Conservation (phyloP, 2,329 filamentous ascomycete species). For the Aspergillus quadrilineatus region DNA sequence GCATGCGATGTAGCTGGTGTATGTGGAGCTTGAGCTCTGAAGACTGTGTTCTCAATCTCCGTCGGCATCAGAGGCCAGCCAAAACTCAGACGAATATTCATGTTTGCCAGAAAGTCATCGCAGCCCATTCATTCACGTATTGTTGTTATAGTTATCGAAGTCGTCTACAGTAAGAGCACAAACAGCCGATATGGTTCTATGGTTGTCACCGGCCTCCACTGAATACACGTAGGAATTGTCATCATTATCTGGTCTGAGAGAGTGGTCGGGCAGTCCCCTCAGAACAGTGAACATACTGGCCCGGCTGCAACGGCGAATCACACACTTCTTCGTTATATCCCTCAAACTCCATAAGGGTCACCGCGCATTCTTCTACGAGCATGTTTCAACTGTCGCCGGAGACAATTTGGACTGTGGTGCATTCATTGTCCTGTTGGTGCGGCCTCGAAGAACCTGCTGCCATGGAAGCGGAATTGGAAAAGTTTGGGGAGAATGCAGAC, state of each 20-base stretch:
- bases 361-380: conserved; percentile 16
- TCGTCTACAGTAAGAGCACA: conserved; percentile 37
- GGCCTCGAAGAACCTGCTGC: no score
- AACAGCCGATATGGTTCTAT: conserved; percentile 23
- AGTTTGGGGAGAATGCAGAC: background rate
- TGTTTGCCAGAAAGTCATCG: conserved; percentile 27
- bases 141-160: conserved; percentile 41
- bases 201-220: conserved; percentile 34
- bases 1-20: conserved; percentile 34
- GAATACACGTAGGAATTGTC: conserved; percentile 40
- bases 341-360: conserved; percentile 12
- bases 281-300: conserved; percentile 29
- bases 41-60: conserved; percentile 38
- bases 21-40: conserved; percentile 47
- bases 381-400: conserved; percentile 9
- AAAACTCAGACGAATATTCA: conserved; percentile 41
- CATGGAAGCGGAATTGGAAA: background rate
- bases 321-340: conserved; percentile 13
- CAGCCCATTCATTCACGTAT: conserved; percentile 50
- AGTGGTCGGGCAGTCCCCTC: conserved; percentile 21
- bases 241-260: conserved; percentile 36
- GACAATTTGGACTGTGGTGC: background rate
- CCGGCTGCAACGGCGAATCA: conserved; percentile 16
- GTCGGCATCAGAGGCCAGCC: conserved; percentile 45
- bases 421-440: background rate